Base-by-base conservation (phyloP, 805 yeast genomes). In the Candida ipomoeae region DNA sequence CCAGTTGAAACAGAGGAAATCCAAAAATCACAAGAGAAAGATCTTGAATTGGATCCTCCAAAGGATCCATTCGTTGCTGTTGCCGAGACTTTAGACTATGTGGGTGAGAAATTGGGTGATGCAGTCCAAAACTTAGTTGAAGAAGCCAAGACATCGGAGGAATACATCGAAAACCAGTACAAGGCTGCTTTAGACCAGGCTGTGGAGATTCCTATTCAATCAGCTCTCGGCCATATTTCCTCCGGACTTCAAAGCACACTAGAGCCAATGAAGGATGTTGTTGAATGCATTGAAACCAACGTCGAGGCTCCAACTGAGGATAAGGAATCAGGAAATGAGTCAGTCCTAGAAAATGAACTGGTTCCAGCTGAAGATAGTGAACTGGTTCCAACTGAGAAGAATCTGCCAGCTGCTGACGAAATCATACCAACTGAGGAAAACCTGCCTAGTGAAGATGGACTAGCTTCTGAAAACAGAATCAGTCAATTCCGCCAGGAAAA, bases 401-500 rank as follows among this genome's bases (percentile, higher is more conserved):
- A 8, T 26, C 29, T 26, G 29, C 29, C 29, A 26, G 29, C 11
- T 26, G 29, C 29, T 8, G 29, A 3, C 29, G 29, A 26, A 26
- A 26, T 10, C 29, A 26, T 26, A 26, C 29, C 29, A 26, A 26
- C 29, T 8, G 5, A 26, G 11, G 29, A 8, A 26, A 26, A 26
- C 29, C 29, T 26, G 29, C 29, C 29, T 26, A 10, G 11, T 26
- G 29, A 26, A 26, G 29, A 5, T 32, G 37, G 32, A 13, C 29
- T 21, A 17, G 7, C 8, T 13, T 18, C 36, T 32, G 34, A 33
- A 14, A n/a, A 21, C 29, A n/a, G 15, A 14, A 15, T 42, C 7
- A 38, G 45, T 32, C 45, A 42, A 8, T 42, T 20, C 11, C 45
- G 45, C 5, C 45, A 42, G 11, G 38, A 33, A 32, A 42, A 42